A percentile compares a stretch with the other conserved stretches of the same genome.
Conservation (phyloP, 2,329 filamentous ascomycete species). For the Fusarium sp. region DNA sequence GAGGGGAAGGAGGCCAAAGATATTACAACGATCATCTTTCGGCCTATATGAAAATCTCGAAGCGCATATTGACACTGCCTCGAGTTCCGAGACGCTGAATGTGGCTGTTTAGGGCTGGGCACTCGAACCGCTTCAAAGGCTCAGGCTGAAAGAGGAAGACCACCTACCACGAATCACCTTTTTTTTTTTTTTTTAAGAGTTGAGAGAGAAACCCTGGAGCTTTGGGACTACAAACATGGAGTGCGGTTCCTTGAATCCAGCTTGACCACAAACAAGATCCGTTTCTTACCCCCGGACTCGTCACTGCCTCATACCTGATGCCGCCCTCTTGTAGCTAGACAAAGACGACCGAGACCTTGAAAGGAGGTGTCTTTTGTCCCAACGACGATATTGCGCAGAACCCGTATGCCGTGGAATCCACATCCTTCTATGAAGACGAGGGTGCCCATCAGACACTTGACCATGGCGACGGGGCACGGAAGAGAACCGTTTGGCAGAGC, state of each 20-base stretch:
- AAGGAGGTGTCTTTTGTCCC: too few relatives aligned
- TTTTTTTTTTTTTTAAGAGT: neutral
- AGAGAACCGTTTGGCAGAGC: neutral
- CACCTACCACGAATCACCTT: neutral
- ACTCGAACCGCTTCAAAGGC: neutral
- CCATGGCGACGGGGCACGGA: neutral
- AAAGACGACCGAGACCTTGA: too few relatives aligned
- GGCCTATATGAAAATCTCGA: neutral
- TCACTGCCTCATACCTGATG: too few relatives aligned
- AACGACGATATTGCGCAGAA: too few relatives aligned
- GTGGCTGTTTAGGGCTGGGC: neutral
- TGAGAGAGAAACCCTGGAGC: neutral
- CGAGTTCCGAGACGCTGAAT: neutral
- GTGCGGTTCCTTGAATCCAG: neutral
- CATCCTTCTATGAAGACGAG: too few relatives aligned
- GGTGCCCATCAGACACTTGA: neutral
- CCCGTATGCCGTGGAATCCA: too few relatives aligned
- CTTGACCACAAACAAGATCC: too few relatives aligned
- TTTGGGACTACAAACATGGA: neutral
- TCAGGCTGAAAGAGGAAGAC: neutral
- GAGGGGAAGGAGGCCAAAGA: neutral
- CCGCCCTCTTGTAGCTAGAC: too few relatives aligned
- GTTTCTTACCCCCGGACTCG: too few relatives aligned
- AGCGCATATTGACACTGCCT: neutral
- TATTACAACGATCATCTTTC: neutral